A percentile compares a stretch with the other conserved stretches of the same genome.
phyloP scores from a whole-genome alignment of 106 monocot genomes.

The Agapanthus africanus region DNA sequence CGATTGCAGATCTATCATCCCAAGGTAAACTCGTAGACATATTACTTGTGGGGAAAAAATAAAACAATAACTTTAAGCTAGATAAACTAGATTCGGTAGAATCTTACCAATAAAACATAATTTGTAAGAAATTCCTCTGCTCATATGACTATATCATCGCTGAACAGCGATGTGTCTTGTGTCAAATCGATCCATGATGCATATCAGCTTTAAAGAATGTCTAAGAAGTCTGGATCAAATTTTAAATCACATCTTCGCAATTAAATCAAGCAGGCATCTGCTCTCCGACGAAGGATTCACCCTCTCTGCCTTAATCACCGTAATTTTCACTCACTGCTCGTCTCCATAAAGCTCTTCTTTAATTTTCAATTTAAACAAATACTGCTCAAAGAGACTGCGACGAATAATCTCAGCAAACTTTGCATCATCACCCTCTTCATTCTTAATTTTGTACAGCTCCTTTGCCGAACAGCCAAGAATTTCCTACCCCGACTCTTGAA shows the following conservation, averaged over 20 bases:
- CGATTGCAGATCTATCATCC: too few relatives aligned
- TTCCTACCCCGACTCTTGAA: constrained; percentile 90
- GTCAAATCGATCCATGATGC: too few relatives aligned
- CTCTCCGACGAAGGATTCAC: constrained; percentile 66
- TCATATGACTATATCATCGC: too few relatives aligned
- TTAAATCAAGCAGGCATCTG: constrained; percentile 59
- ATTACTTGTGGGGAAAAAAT: too few relatives aligned
- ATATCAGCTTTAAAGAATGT: too few relatives aligned
- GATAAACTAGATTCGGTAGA: too few relatives aligned
- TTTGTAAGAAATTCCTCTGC: too few relatives aligned
- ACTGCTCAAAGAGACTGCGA: constrained; percentile 54
- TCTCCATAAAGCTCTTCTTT: constrained; percentile 89
- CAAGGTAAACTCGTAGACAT: too few relatives aligned
- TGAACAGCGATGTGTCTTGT: too few relatives aligned
- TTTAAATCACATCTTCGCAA: constrained; percentile 26
- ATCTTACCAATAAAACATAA: too few relatives aligned
- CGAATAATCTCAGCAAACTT: constrained; percentile 58
- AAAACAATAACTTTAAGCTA: too few relatives aligned
- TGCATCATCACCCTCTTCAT: constrained; percentile 50
- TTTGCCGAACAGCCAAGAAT: constrained; percentile 72
- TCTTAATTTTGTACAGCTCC: constrained; percentile 54
- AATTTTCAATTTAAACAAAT: constrained; percentile 69
- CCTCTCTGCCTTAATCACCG: constrained; percentile 68
- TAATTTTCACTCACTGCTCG: constrained; percentile 72
- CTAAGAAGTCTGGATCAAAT: too few relatives aligned